Percentiles rank a stretch among this genome's conserved stretches.
Conservation (phyloP, 306 rosid species). For the Myrica gale region DNA sequence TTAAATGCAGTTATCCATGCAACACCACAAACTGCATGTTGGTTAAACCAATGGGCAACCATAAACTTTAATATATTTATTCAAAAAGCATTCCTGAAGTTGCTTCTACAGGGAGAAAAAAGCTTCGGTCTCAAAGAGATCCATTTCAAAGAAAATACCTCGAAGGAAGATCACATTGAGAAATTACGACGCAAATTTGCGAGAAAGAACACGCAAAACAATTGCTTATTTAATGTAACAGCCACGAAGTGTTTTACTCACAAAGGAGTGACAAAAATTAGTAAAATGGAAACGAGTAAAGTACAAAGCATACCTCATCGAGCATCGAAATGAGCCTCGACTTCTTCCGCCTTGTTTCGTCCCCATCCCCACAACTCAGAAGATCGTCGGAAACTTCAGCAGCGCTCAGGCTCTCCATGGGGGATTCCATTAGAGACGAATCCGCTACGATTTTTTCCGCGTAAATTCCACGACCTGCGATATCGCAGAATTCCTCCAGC, state of each 20-base stretch:
- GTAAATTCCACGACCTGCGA: slow-evolving; percentile 40
- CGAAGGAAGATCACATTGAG: slow-evolving; percentile 4
- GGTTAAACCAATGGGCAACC: slow-evolving; percentile 10
- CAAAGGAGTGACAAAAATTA: not conserved
- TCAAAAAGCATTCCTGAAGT: not conserved
- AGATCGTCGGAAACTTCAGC: slow-evolving; percentile 33
- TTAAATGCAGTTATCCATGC: slow-evolving; percentile 10
- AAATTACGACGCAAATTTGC: not conserved
- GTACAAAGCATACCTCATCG: slow-evolving; percentile 58
- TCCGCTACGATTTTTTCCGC: slow-evolving; percentile 31
- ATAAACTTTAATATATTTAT: not conserved
- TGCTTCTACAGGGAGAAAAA: not conserved
- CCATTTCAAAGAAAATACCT: slow-evolving; percentile 21
- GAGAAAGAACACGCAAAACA: not conserved
- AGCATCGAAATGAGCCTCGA: slow-evolving; percentile 68
- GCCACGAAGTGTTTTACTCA: not conserved
- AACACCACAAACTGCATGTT: slow-evolving; percentile 15
- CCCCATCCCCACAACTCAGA: slow-evolving; percentile 30
- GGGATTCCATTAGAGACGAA: slow-evolving; percentile 46
- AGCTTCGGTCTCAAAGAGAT: slow-evolving; percentile 13
- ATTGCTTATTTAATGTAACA: not conserved
- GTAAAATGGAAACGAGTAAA: slow-evolving; percentile 1
- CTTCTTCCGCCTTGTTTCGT: slow-evolving; percentile 45
- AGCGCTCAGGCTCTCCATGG: slow-evolving; percentile 33
- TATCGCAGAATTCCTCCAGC: slow-evolving; percentile 59